Percentiles rank a stretch among this genome's conserved stretches.
These are phyloP conservation scores for Zymoseptoria passerinii DNA, from an alignment of 2,329 filamentous ascomycete species.

Conservation along the genomic window DNA sequence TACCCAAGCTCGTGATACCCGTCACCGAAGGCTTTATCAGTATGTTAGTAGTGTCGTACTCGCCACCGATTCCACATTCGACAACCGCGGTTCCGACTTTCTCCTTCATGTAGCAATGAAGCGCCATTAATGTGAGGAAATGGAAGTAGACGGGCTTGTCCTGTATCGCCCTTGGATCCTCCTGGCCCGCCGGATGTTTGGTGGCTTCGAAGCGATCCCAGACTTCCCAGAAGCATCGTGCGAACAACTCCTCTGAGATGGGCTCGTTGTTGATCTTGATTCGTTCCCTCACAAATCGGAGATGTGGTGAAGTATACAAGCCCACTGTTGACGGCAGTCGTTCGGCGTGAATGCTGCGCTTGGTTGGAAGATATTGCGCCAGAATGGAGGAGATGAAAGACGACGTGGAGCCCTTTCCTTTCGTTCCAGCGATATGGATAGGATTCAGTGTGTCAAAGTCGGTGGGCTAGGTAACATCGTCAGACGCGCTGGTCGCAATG, in stretches of 20 bases:
- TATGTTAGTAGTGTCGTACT: constrained; percentile 88
- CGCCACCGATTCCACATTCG: constrained; percentile 89
- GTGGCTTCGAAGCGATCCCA: constrained; percentile 61
- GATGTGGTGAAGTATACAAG: constrained; percentile 78
- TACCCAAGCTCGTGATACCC: constrained; percentile 70
- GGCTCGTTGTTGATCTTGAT: constrained; percentile 71
- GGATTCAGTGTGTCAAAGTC: constrained; percentile 53
- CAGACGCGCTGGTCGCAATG: constrained; percentile 5
- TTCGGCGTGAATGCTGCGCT: constrained; percentile 26
- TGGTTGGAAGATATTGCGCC: constrained; percentile 47
- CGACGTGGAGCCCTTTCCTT: constrained; percentile 85
- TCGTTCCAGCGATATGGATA: constrained; percentile 86
- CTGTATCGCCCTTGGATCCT: constrained; percentile 41
- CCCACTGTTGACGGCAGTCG: constrained; percentile 44
- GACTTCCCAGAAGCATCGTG: constrained; percentile 71
- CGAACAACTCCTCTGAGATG: constrained; percentile 60
- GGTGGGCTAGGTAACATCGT: constrained; percentile 42
- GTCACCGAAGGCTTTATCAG: constrained; percentile 60
- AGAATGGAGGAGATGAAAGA: constrained; percentile 76
- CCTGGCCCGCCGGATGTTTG: constrained; percentile 42
- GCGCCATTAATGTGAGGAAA: constrained; percentile 78
- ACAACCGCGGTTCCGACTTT: constrained; percentile 71
- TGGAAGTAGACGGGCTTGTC: constrained; percentile 88
- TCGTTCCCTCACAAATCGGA: constrained; percentile 73
- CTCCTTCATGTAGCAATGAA: constrained; percentile 72